Evolutionary conservation across 169 alveolate genomes (phyloP), one percentile per base, ranked within the genome.

Genomic region (Plasmodium adleri): DNA sequence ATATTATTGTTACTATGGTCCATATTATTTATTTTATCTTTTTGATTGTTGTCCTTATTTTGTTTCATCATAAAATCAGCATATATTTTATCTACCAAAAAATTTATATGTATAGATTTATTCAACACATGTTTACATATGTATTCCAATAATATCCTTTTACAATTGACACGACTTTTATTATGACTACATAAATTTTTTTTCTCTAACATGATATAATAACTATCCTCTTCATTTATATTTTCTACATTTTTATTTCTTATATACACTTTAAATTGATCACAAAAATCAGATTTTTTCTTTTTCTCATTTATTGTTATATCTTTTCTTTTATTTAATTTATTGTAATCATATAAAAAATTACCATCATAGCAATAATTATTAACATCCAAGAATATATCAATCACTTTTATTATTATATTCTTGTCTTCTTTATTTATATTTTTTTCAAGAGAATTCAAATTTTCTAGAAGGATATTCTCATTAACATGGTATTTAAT

Each of bases 161-260:
- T 86, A n/a, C 76, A 15, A 86, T 86, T 86, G 70, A 56, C 12
- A 86, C 71, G 72, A 28, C 72, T 87, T 3, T 87, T 47, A 86
- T 66, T 71, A 72, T 59, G 70, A 43, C 24, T 86, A 86, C 75
- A 59, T 73, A 72, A 20, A 71, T 86, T 86, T 86, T 86, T 71
- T 20, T 45, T 71, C 32, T 64, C 54, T 45, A 70, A 86, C n/a
- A 49, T 4, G 72, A 71, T 71, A 86, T 86, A 86, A 66, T 86
- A 71, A 24, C 43, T 13, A 86, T 86, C 92, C 49, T 86, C 92
- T 86, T 86, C 92, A 86, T 86, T 86, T 43, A 86, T 67, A 47
- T 86, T 72, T 86, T 86, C 92, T 28, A 86, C 47, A 54, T 86
- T 71, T 71, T 72, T 86, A 60, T 66, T 58, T 73, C 72, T 86